Evolutionary conservation across 768 basidiomycete genomes (phyloP).

Genomic region (Trametes elegans): DNA sequence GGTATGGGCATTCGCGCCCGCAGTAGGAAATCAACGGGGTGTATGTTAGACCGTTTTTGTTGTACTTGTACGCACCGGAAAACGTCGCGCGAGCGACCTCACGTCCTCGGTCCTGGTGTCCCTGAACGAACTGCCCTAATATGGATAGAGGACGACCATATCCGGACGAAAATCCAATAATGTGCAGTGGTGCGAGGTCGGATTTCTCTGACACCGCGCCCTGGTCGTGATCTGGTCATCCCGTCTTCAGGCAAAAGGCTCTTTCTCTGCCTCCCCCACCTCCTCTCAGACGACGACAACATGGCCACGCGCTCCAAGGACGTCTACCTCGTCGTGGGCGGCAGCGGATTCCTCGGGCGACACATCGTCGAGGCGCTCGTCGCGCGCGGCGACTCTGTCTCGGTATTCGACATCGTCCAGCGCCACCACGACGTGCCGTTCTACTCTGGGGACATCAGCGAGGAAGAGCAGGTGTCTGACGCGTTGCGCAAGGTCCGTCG

Average conservation of each 20-base stretch:
- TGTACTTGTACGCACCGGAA: neutral
- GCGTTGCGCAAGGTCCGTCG: constrained; percentile 69
- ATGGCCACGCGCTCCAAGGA: constrained; percentile 37
- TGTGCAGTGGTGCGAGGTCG: constrained; percentile 3
- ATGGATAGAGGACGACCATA: neutral
- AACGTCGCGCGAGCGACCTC: too few relatives aligned
- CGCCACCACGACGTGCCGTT: constrained; percentile 85
- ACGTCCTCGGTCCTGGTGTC: neutral
- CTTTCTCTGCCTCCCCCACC: neutral
- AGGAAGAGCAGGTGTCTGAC: constrained; percentile 64
- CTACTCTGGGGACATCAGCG: constrained; percentile 86
- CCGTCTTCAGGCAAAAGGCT: too few relatives aligned
- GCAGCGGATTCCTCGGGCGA: constrained; percentile 88
- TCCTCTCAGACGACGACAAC: neutral
- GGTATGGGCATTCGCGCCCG: constrained; percentile 36
- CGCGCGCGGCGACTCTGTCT: constrained; percentile 75
- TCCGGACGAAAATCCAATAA: neutral
- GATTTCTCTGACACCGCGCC: neutral
- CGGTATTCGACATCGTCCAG: constrained; percentile 91
- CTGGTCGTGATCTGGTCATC: neutral
- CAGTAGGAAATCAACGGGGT: neutral
- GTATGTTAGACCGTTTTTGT: neutral
- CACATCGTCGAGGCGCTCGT: constrained; percentile 87
- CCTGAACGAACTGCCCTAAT: neutral
- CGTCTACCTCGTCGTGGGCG: constrained; percentile 89